A percentile compares a stretch with the other conserved stretches of the same genome.
Conservation (phyloP, 2,329 filamentous ascomycete genomes). For the Aspergillus fijiensis region DNA sequence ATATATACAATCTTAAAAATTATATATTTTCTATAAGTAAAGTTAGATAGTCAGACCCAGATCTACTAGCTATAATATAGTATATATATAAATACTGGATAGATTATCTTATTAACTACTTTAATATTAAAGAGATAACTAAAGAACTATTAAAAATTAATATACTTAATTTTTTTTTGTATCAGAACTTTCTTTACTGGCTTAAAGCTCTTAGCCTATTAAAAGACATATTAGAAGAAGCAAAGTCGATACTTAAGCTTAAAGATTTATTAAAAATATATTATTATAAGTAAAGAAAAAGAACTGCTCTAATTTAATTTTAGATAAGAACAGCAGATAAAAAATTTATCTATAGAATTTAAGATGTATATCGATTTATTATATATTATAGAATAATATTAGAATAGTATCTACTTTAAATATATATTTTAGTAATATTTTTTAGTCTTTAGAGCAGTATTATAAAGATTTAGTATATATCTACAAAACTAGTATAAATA, state of each 20-base stretch:
- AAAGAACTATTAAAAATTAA: constrained; percentile 16
- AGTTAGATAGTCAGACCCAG: constrained; percentile 14
- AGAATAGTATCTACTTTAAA: no score
- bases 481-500: no score
- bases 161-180: constrained; percentile 28
- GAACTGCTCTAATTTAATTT: neutral
- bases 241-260: constrained; percentile 21
- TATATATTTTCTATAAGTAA: constrained; percentile 22
- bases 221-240: constrained; percentile 15
- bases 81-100: constrained; percentile 41
- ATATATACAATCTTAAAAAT: constrained; percentile 37
- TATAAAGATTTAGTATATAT: no score
- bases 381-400: no score
- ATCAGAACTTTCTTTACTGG: constrained; percentile 27
- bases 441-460: no score
- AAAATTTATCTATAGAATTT: constrained; percentile 8
- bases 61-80: constrained; percentile 27
- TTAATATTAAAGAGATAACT: neutral
- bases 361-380: no score
- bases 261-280: constrained; percentile 16
- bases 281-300: neutral
- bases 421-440: no score
- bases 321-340: neutral
- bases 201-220: constrained; percentile 30
- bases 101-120: constrained; percentile 29